Evolutionary conservation across 768 basidiomycete genomes (phyloP), one percentile per base, ranked within the genome.

Genomic region (Phaffia australis): DNA sequence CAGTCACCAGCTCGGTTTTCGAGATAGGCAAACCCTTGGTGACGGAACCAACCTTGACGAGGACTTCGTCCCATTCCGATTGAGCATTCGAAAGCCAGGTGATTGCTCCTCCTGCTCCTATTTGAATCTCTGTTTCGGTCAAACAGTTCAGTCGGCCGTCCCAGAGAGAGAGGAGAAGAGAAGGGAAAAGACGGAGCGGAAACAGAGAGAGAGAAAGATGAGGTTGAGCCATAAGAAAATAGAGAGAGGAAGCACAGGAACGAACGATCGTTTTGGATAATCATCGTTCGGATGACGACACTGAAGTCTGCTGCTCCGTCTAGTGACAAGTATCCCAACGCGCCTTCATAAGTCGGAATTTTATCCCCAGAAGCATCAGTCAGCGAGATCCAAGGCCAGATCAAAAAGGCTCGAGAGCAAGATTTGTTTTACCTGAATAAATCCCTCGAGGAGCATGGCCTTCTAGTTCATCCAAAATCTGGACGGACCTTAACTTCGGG

Each of bases 101-200:
- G 71, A 98, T 95, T 14, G 92, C 93, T 47, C 93, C 93, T n/a
- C 93, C 93, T 23, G 92, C 90, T 23, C 92, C 93, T 42, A 94
- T 80, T 0, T 72, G 72, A 29, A 77, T 64, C 1, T 74, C 74
- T 76, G 64, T 42, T 42, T 42, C 11, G 35, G 4, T 42, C 6
- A 5, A 11, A 11, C 11, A 4, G 11, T 42, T 42, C 11, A 11
- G 35, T 42, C 1, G 11, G 25, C n/a, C n/a, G 9, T 25, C 4
- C 6, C n/a, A 21, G 16, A 30, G 50, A 42, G 58, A 42, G 18
- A 46, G 30, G 27, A 29, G 56, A 32, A 18, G n/a, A n/a, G 47
- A 29, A 46, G 18, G 30, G 27, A 19, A 2, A 19, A n/a, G 14
- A 27, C 60, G 50, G 21, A n/a, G 25, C n/a, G 25, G 14, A 25